phyloP scores from a whole-genome alignment of 495 filamentous ascomycete genomes.

The Parachaetomium inaequale region DNA sequence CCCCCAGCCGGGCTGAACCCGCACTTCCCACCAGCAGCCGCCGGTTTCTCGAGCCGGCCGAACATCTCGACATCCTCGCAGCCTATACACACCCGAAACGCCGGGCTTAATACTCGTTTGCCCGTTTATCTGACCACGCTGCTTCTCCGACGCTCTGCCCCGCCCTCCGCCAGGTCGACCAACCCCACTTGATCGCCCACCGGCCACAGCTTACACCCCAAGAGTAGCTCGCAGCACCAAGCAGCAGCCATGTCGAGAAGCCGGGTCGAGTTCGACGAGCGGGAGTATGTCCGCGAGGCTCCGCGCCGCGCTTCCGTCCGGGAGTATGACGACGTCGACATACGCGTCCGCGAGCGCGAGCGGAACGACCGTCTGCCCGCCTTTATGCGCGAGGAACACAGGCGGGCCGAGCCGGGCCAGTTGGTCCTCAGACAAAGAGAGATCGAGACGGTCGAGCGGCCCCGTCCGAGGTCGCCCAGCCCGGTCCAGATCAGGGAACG shows the following conservation, averaged over 20 bases:
- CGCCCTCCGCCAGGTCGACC: neutral
- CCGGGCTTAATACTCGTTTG: neutral
- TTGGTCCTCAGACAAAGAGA: constrained; percentile 46
- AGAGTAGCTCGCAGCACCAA: constrained; percentile 10
- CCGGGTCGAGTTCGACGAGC: constrained; percentile 42
- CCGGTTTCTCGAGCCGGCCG: neutral
- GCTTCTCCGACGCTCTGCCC: neutral
- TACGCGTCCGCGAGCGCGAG: constrained; percentile 37
- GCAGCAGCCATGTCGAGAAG: constrained; percentile 30
- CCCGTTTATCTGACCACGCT: neutral
- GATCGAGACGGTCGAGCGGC: constrained; percentile 43
- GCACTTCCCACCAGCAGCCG: neutral
- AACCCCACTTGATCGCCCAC: constrained; percentile 15
- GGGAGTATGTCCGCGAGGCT: constrained; percentile 33
- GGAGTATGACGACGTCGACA: constrained; percentile 37
- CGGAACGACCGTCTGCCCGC: constrained; percentile 38
- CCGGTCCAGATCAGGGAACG: constrained; percentile 39
- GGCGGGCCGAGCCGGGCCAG: constrained; percentile 37
- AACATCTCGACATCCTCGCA: neutral
- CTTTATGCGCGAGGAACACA: constrained; percentile 41
- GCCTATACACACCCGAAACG: neutral
- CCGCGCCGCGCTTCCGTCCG: constrained; percentile 31
- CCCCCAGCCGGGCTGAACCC: constrained; percentile 12
- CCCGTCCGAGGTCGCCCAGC: constrained; percentile 41
- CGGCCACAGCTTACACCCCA: constrained; percentile 4